Evolutionary conservation across 371 early-diverging fungal genomes (phyloP), one percentile per base, ranked within the genome.

Genomic region (Mucor indicus): DNA sequence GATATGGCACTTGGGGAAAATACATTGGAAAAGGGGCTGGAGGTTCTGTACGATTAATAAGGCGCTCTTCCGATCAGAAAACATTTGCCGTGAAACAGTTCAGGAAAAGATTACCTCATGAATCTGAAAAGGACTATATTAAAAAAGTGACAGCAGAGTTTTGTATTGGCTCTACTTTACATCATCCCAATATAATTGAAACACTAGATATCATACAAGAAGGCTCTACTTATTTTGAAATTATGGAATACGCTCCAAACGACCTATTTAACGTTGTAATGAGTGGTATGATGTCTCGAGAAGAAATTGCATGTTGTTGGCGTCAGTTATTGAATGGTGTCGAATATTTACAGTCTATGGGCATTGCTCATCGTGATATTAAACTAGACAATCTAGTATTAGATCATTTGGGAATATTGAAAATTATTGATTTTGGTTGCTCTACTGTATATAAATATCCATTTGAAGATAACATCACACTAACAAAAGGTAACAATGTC

Each of bases 371-470:
- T 62, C 74, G 91, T 32, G 91, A 92, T 58, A 55, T 92, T 36
- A 92, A 92, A 49, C 76, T 90, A 12, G 93, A 91, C 53, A 92
- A 92, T 69, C 76, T 85, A 27, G 63, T 90, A 20, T 50, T 89
- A 46, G 72, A 70, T 27, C 81, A 77, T 39, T 53, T 59, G 1
- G 83, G 86, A 11, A 74, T 80, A n/a, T 60, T 93, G 46, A 93
- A 93, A 61, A 84, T 94, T 32, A 87, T 89, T 19, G 96, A 95
- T 56, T 93, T 94, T 79, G 93, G 96, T 13, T 86, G 84, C 29
- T 85, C 92, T 10, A 81, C 82, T 23, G 88, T 90, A n/a, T 89
- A 76, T 54, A 72, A 80, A 49, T 71, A 78, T 35, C 83, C 85
- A 1, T 90, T 86, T 63, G 79, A 77, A 48, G 55, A 62, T 38